Evolutionary conservation across 108 stramenopile species (phyloP).

Genomic region (Cyclotella baltica): DNA sequence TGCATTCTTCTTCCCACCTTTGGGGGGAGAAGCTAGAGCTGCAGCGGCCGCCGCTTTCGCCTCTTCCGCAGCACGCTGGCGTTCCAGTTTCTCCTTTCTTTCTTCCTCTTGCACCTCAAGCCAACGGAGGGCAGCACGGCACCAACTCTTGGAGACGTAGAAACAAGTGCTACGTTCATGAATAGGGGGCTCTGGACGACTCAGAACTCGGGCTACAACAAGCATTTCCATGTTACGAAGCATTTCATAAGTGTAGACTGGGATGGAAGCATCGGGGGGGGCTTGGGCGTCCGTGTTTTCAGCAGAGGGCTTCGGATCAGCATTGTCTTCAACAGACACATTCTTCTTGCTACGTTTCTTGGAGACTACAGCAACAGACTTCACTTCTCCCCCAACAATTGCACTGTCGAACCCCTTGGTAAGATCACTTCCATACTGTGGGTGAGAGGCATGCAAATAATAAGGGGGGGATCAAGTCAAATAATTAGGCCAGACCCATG

Average conservation of each 20-base stretch:
- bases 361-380: slow-evolving; percentile 40
- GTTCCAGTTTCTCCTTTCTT: slow-evolving; percentile 54
- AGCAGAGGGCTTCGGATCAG: background rate
- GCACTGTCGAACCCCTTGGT: slow-evolving; percentile 71
- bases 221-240: slow-evolving; percentile 91
- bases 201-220: slow-evolving; percentile 85
- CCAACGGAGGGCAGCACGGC: slow-evolving; percentile 85
- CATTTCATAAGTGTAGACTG: slow-evolving; percentile 72
- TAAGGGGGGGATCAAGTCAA: background rate
- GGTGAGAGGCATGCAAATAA: background rate
- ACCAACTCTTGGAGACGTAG: slow-evolving; percentile 87
- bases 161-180: slow-evolving; percentile 60
- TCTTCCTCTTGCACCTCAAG: slow-evolving; percentile 81
- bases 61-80: slow-evolving; percentile 35
- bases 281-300: background rate
- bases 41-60: slow-evolving; percentile 26
- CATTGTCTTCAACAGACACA: slow-evolving; percentile 3
- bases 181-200: slow-evolving; percentile 76
- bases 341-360: slow-evolving; percentile 38
- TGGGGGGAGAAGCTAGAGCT: slow-evolving; percentile 30
- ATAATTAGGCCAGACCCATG: background rate
- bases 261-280: background rate
- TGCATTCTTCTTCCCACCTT: slow-evolving; percentile 9
- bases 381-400: slow-evolving; percentile 55
- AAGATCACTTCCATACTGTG: slow-evolving; percentile 72